These are phyloP conservation scores for Rhizopogon vesiculosus DNA, from an alignment of 768 basidiomycete genomes.

Conservation along the genomic window DNA sequence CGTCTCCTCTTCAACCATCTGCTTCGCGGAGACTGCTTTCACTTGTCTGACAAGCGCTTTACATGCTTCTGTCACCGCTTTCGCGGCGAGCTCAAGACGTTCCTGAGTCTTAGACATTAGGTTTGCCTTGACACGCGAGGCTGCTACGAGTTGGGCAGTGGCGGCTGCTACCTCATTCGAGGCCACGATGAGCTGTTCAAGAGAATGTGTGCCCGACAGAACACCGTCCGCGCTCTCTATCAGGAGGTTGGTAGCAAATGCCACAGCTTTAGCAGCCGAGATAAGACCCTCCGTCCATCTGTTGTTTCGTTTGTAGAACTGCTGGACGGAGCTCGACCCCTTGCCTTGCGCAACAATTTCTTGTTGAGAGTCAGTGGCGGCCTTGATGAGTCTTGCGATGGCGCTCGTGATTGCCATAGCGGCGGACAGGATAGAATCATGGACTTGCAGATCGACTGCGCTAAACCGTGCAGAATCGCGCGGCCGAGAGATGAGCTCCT, in stretches of 20 bases:
- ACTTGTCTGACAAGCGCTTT: conserved; percentile 95
- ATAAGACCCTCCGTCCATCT: conserved; percentile 99
- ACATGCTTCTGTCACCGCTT: conserved; percentile 97
- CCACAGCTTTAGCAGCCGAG: conserved; percentile 96
- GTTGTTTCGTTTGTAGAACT: conserved; percentile 99
- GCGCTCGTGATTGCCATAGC: conserved; percentile 95
- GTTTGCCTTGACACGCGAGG: conserved; percentile 96
- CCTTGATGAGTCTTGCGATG: conserved; percentile 90
- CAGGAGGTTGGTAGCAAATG: conserved; percentile 90
- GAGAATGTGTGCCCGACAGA: conserved; percentile 90
- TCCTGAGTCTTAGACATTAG: conserved; percentile 99
- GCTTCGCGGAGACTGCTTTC: conserved; percentile 87
- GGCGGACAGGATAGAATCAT: conserved; percentile 93
- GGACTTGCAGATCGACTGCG: conserved; percentile 91
- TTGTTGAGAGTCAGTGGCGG: conserved; percentile 96
- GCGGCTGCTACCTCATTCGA: conserved; percentile 98
- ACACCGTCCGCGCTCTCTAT: conserved; percentile 99
- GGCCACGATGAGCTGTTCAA: conserved; percentile 99
- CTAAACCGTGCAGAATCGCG: conserved; percentile 84
- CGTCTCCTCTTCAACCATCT: conserved; percentile 73
- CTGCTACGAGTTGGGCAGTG: conserved; percentile 97
- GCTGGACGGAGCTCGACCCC: conserved; percentile 87
- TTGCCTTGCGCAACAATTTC: conserved; percentile 96
- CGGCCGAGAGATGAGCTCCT: conserved; percentile 88
- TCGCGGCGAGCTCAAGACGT: conserved; percentile 90